These are phyloP conservation scores for Striga asiatica DNA, from an alignment of 257 asterid genomes.

Conservation along the genomic window DNA sequence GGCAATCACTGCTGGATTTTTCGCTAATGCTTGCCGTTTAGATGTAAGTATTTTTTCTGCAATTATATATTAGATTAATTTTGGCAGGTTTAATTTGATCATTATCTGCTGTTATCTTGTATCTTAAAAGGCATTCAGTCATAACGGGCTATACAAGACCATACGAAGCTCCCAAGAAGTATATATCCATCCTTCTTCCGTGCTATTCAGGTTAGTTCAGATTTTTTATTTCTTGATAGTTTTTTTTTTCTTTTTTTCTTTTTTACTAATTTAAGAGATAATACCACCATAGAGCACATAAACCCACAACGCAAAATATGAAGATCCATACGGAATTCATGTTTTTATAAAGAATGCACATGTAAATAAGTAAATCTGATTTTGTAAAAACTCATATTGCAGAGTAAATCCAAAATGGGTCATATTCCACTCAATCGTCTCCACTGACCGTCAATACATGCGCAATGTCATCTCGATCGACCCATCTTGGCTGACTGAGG, in stretches of 20 bases:
- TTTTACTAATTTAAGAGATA: too few species aligned
- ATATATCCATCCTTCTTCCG: conserved; percentile 89
- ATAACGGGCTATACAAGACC: conserved; percentile 83
- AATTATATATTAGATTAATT: neutral
- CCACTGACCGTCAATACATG: conserved; percentile 94
- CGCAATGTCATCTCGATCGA: conserved; percentile 79
- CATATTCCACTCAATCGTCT: conserved; percentile 70
- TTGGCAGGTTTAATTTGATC: conserved; percentile 5
- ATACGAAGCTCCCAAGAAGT: conserved; percentile 87
- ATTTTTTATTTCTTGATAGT: neutral
- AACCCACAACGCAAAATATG: too few species aligned
- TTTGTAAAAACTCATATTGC: too few species aligned
- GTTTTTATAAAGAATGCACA: neutral
- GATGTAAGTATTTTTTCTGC: conserved; percentile 46
- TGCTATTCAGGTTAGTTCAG: conserved; percentile 69
- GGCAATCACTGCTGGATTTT: conserved; percentile 85
- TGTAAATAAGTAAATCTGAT: too few species aligned
- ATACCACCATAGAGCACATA: too few species aligned
- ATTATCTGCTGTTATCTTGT: conserved; percentile 9
- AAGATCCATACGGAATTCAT: too few species aligned
- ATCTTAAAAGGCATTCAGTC: conserved; percentile 59
- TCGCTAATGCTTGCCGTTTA: conserved; percentile 81
- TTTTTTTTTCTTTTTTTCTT: too few species aligned
- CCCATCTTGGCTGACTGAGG: conserved; percentile 84
- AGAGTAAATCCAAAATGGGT: conserved; percentile 96